These are phyloP conservation scores for Cutaneotrichosporon sp. DNA, from an alignment of 1,284 basidiomycete species.

Conservation along the genomic window DNA sequence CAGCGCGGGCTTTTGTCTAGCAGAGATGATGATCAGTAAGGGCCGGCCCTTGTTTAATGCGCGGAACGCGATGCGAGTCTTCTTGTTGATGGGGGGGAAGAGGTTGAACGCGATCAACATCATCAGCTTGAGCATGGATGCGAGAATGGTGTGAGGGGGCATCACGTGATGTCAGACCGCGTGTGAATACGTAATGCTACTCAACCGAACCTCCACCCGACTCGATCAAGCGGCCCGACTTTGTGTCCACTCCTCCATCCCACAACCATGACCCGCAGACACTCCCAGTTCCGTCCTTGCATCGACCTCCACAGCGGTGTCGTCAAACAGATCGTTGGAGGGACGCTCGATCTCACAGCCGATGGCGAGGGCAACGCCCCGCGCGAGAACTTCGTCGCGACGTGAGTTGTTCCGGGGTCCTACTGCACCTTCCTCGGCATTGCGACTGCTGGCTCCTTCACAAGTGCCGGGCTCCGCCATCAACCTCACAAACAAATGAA, in stretches of 20 bases:
- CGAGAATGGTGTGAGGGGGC: not conserved
- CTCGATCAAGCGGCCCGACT: not conserved
- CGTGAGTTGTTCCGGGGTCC: constrained; percentile 58
- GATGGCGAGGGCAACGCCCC: constrained; percentile 60
- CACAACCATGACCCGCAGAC: constrained; percentile 21
- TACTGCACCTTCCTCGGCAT: not conserved
- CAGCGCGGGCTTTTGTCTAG: not conserved
- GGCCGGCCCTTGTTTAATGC: not conserved
- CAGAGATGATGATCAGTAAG: not conserved
- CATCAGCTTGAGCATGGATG: no score
- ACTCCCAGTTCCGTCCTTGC: constrained; percentile 79
- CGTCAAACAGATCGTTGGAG: constrained; percentile 98
- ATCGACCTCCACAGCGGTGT: constrained; percentile 94
- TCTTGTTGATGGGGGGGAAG: not conserved
- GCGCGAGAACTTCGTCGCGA: constrained; percentile 90
- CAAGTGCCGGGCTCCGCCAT: no score
- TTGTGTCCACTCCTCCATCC: not conserved
- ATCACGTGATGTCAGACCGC: not conserved
- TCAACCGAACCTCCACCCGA: constrained; percentile 1
- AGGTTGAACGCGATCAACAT: no score
- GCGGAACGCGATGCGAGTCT: not conserved
- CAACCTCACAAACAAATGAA: no score
- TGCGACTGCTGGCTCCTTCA: not conserved
- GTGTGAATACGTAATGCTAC: not conserved
- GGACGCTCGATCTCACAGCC: constrained; percentile 63